phyloP scores from a whole-genome alignment of 192 early-diverging fungal species.

The Diversispora eburnea region DNA sequence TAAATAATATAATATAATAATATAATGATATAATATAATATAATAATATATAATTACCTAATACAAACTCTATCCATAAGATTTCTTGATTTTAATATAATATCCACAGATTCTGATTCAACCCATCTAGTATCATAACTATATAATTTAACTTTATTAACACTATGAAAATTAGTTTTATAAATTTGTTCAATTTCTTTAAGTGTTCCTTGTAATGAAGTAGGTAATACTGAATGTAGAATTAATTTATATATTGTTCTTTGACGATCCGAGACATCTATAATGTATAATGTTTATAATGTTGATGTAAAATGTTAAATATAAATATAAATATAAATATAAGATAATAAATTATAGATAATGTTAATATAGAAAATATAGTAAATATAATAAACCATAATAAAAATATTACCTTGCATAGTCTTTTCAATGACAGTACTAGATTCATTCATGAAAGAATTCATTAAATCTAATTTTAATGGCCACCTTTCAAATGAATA shows the following conservation, averaged over 20 bases:
- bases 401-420: background rate
- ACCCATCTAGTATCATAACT: conserved; percentile 22
- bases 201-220: background rate
- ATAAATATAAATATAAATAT: background rate
- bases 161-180: background rate
- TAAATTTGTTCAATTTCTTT: conserved; percentile 1
- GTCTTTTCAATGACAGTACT: background rate
- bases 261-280: background rate
- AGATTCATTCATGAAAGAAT: background rate
- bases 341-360: background rate
- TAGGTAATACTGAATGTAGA: background rate
- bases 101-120: conserved; percentile 9
- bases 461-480: background rate
- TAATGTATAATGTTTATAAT: background rate
- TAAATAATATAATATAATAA: background rate
- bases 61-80: conserved; percentile 14
- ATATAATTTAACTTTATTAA: conserved; percentile 7
- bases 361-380: background rate
- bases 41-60: conserved; percentile 6
- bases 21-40: background rate
- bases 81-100: conserved; percentile 12
- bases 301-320: background rate
- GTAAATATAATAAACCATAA: background rate
- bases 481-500: conserved; percentile 13
- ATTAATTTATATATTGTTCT: background rate